Evolutionary conservation across 768 basidiomycete species (phyloP), one percentile per base, ranked within the genome.

Genomic region (Termitomyces sp.): DNA sequence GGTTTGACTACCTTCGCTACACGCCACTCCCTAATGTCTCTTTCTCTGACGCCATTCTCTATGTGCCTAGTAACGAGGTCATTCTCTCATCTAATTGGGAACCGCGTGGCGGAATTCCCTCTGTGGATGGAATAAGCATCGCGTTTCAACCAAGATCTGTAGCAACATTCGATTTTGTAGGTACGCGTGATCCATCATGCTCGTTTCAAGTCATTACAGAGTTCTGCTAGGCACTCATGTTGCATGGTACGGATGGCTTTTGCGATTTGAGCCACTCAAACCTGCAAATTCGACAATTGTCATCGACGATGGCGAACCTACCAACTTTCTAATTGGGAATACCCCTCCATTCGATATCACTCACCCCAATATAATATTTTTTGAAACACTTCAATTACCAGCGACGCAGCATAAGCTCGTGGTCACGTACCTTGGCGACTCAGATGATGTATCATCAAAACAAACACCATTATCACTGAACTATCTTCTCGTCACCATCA

Each of bases 1-100:
- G 63, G 60, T 25, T 60, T 43, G 60, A 60, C 36, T 60, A 53
- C 8, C 25, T 60, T 38, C 42, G 46, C 25, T 60, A 54, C 20
- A 60, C 60, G 5, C 51, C 59, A 36, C 8, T 54, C 29, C 38
- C 37, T 5, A 5, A 55, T 43, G 42, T 17, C 31, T 55, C 40
- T 32, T 55, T 55, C 15, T 55, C 40, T 31, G 54, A 32, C 29
- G 40, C 54, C 0, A 31, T 55, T n/a, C 54, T 55, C 11, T 55
- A 43, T 55, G 54, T 55, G 31, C 42, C 54, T 6, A 32, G 40
- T n/a, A n/a, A n/a, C 7, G 40, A 43, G 4, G 10, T 55, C 11
- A 55, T 6, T 6, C 9, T 32, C 5, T 12, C 40, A 6, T 43
- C 54, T 32, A 32, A 55, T 43, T 43, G 40, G 54, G 54, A 55